A percentile compares a stretch with the other conserved stretches of the same genome.
phyloP scores from a whole-genome alignment of 2,329 filamentous ascomycete genomes.

The Myotisia sp. region DNA sequence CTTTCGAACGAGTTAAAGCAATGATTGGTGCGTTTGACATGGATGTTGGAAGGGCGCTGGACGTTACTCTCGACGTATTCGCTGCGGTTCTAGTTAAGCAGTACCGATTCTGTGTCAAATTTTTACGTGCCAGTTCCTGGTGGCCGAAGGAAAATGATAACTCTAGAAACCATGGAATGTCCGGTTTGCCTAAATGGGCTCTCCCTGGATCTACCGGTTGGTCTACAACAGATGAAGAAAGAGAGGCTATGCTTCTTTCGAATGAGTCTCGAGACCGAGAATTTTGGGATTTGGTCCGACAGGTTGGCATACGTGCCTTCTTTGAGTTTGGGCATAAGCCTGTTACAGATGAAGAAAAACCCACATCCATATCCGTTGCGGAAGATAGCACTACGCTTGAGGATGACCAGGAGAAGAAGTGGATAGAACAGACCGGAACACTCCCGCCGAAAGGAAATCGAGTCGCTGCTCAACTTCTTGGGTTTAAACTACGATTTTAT shows the following conservation, averaged over 20 bases:
- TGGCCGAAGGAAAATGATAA: conserved; percentile 61
- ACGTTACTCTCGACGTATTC: conserved; percentile 89
- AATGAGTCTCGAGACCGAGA: conserved; percentile 52
- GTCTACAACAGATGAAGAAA: conserved; percentile 54
- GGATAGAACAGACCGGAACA: conserved; percentile 69
- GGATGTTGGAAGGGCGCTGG: conserved; percentile 84
- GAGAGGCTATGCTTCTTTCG: conserved; percentile 40
- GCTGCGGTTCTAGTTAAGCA: conserved; percentile 87
- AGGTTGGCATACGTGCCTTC: conserved; percentile 66
- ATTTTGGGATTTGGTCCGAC: conserved; percentile 71
- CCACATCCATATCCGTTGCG: conserved; percentile 31
- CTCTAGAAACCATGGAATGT: conserved; percentile 27
- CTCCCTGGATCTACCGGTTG: conserved; percentile 54
- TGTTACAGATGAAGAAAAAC: conserved; percentile 45
- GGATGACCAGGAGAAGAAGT: conserved; percentile 48
- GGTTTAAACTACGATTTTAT: conserved; percentile 95
- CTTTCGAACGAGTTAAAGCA: conserved; percentile 83
- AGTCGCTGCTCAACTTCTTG: conserved; percentile 83
- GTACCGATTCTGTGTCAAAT: conserved; percentile 85
- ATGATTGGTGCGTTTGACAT: conserved; percentile 94
- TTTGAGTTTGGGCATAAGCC: conserved; percentile 72
- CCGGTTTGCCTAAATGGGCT: conserved; percentile 73
- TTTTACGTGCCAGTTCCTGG: conserved; percentile 85
- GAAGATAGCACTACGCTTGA: conserved; percentile 28
- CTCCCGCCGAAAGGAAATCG: conserved; percentile 74